Evolutionary conservation across 2,329 filamentous ascomycete species (phyloP).

Genomic region (Penicillium sp.): DNA sequence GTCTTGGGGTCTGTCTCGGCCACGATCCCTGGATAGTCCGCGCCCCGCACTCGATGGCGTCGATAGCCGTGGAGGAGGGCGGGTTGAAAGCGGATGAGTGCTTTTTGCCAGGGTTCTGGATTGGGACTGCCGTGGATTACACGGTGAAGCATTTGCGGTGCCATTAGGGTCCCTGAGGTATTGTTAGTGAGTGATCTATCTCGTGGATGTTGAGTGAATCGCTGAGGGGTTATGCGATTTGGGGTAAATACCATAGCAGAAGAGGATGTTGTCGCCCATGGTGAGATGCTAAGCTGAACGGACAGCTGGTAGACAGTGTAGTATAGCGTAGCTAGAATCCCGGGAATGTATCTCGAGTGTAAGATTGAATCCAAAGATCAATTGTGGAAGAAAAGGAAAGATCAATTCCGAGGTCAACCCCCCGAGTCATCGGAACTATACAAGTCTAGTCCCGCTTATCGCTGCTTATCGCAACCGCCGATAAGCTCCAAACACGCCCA

Average conservation of each 20-base stretch:
- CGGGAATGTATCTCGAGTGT: background rate
- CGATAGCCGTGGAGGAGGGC: constrained; percentile 77
- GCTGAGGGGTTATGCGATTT: background rate
- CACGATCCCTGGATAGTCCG: constrained; percentile 83
- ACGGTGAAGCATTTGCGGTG: constrained; percentile 81
- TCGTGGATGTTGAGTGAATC: constrained; percentile 2
- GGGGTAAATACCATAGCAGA: constrained; percentile 64
- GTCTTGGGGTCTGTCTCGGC: constrained; percentile 23
- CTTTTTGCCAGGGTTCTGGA: constrained; percentile 58
- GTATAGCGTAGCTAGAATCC: background rate
- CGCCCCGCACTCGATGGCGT: constrained; percentile 70
- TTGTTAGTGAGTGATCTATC: constrained; percentile 11
- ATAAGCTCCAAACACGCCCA: constrained; percentile 37
- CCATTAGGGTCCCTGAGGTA: constrained; percentile 70
- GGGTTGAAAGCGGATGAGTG: constrained; percentile 68
- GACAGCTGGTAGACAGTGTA: background rate
- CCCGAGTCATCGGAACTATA: background rate
- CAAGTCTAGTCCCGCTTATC: background rate
- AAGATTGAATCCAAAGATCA: background rate
- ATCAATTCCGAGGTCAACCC: background rate
- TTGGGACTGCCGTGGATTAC: constrained; percentile 72
- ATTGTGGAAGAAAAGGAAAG: background rate
- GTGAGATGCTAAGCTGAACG: background rate
- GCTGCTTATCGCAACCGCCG: constrained; percentile 19
- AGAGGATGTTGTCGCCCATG: constrained; percentile 61